A percentile compares a stretch with the other conserved stretches of the same genome.
phyloP scores from a whole-genome alignment of 2,329 filamentous ascomycete species.

The Colletotrichum echinochloae region DNA sequence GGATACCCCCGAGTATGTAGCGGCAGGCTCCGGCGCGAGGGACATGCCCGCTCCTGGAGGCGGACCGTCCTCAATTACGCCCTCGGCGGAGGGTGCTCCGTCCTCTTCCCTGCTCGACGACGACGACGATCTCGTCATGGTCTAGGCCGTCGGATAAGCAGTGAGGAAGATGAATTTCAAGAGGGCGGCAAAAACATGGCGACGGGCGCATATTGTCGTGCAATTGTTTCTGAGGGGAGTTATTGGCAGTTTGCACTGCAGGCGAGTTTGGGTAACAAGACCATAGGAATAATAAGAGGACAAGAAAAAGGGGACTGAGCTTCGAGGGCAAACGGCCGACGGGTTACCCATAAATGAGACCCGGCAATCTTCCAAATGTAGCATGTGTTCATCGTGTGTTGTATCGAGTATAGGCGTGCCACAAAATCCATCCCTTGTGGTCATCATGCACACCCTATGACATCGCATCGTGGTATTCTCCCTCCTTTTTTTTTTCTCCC shows the following conservation, averaged over 20 bases:
- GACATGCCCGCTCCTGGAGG: background rate
- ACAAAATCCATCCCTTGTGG: background rate
- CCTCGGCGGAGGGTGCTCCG: background rate
- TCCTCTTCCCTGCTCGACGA: slow-evolving; percentile 21
- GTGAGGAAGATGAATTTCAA: background rate
- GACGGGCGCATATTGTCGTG: background rate
- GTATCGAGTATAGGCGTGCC: slow-evolving; percentile 3
- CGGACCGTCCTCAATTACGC: background rate
- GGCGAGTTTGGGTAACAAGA: background rate
- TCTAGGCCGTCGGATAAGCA: slow-evolving; percentile 1
- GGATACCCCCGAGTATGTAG: slow-evolving; percentile 12
- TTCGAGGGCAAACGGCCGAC: background rate
- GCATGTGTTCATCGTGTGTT: slow-evolving; percentile 1
- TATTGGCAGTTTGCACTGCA: slow-evolving; percentile 2
- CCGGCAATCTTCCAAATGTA: background rate
- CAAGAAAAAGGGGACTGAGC: background rate
- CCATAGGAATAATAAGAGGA: background rate
- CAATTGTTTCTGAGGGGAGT: slow-evolving; percentile 6
- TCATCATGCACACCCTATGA: background rate
- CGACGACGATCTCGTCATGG: slow-evolving; percentile 39
- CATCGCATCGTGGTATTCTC: slow-evolving; percentile 24
- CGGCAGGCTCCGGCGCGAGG: background rate
- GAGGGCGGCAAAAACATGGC: background rate
- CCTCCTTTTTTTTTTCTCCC: background rate
- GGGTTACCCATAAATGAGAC: background rate